Percentiles rank a stretch among this genome's conserved stretches.
phyloP scores from a whole-genome alignment of 2,329 filamentous ascomycete genomes.

The Venturia carpophila region DNA sequence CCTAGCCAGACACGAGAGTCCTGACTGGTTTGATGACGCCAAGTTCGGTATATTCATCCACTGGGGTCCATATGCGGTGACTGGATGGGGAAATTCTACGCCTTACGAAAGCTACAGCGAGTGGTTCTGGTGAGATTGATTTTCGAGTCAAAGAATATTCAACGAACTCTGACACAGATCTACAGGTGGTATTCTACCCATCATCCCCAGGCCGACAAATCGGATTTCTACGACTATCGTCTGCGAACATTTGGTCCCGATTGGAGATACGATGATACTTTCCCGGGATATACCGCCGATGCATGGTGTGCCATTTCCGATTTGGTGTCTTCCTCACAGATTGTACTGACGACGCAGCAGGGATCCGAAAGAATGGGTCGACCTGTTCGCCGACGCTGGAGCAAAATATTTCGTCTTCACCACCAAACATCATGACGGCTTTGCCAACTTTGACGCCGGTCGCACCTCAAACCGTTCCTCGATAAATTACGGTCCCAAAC shows the following conservation, averaged over 20 bases:
- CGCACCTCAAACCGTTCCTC: constrained; percentile 37
- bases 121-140: constrained; percentile 25
- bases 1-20: constrained; percentile 34
- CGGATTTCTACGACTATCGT: constrained; percentile 42
- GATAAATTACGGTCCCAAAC: constrained; percentile 34
- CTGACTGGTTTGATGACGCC: constrained; percentile 47
- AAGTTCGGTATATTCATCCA: constrained; percentile 57
- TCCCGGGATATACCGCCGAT: constrained; percentile 46
- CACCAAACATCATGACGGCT: constrained; percentile 43
- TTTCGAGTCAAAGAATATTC: constrained; percentile 20
- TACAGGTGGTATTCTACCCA: constrained; percentile 45
- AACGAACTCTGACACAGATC: not conserved
- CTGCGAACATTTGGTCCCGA: constrained; percentile 40
- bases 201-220: constrained; percentile 32
- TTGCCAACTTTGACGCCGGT: constrained; percentile 38
- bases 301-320: constrained; percentile 27
- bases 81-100: constrained; percentile 45
- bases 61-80: constrained; percentile 50
- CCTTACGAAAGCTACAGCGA: constrained; percentile 36
- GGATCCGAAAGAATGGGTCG: constrained; percentile 47
- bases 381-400: constrained; percentile 45
- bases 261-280: constrained; percentile 50
- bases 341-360: not conserved
- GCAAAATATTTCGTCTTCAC: constrained; percentile 42
- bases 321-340: too few relatives aligned